phyloP scores from a whole-genome alignment of 805 yeast genomes.

The Starmerella asiatica region DNA sequence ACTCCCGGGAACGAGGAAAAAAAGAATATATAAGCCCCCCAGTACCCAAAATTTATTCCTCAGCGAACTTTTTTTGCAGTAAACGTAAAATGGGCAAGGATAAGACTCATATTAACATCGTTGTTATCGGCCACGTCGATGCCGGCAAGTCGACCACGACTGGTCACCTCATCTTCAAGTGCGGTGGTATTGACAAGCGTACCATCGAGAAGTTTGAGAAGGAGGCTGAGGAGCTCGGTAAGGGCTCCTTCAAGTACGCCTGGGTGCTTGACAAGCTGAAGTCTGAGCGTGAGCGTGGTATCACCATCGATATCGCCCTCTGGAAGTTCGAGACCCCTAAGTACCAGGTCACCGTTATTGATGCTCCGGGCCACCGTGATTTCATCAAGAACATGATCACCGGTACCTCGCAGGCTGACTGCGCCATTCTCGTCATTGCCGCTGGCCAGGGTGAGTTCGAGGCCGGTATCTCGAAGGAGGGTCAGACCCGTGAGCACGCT shows the following conservation, averaged over 20 bases:
- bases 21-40: conserved; percentile 17
- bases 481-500: conserved; percentile 94
- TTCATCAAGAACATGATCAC: conserved; percentile 93
- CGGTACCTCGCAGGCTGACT: conserved; percentile 89
- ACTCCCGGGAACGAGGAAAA: conserved; percentile 3
- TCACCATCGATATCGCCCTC: conserved; percentile 86
- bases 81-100: conserved; percentile 61
- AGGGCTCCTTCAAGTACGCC: conserved; percentile 96
- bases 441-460: conserved; percentile 92
- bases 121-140: conserved; percentile 99
- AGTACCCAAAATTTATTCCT: conserved; percentile 2
- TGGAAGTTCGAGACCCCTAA: conserved; percentile 89
- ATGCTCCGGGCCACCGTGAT: conserved; percentile 95
- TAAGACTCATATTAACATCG: conserved; percentile 98
- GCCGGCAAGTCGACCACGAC: conserved; percentile 98
- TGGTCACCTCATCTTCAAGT: conserved; percentile 98
- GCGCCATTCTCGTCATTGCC: conserved; percentile 82
- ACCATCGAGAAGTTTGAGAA: conserved; percentile 96
- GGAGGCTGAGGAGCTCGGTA: conserved; percentile 95
- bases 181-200: conserved; percentile 97
- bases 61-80: conserved; percentile 2
- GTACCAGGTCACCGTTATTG: conserved; percentile 80
- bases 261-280: conserved; percentile 92
- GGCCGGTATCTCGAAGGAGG: conserved; percentile 89
- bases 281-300: conserved; percentile 97